Base-by-base conservation (phyloP, 768 basidiomycete species). In the Daedaleopsis nitida region DNA sequence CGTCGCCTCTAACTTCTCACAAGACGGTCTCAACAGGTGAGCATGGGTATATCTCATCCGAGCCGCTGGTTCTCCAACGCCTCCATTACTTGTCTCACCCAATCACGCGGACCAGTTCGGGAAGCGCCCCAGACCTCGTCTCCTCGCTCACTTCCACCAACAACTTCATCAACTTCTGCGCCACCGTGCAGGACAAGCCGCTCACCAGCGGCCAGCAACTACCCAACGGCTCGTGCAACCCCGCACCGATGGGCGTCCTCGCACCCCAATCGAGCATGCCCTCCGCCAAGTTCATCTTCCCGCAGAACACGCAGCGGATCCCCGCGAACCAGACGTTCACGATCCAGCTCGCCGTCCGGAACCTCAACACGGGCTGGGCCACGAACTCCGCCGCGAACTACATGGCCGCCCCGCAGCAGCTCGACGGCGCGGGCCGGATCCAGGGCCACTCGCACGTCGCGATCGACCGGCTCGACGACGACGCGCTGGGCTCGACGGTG, bases 121-220 rank as follows among this genome's bases (percentile, higher is more conserved):
- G 27, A 32, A 32, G 27, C 27, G 7, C 27, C 27, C 27, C 27
- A 32, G 27, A 32, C 27, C 27, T 32, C 27, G 27, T 32, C 27
- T 69, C 79, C 1, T 82, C 83, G 7, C 66, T 80, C 37, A 85
- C 83, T 2, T 83, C 83, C 43, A 69, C 66, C 44, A 86, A 87
- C 78, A 88, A 89, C 80, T 89, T 83, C 74, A 83, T 83, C 79
- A 86, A 86, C 78, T 83, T 80, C 70, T 83, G 83, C 66, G 60
- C 66, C 4, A 71, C 70, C 21, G 58, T 67, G 9, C 64, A 70
- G 23, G 65, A 74, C 58, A 66, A 75, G 54, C 72, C 78, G 16
- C 69, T 80, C 55, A 84, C 83, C 23, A 79, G 83, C 70, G 83
- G 83, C 27, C 54, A 72, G 65, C 71, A 72, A 59, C 52, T 72